Conservation (phyloP, 1,284 basidiomycete species). For the Ustilago sp. region DNA sequence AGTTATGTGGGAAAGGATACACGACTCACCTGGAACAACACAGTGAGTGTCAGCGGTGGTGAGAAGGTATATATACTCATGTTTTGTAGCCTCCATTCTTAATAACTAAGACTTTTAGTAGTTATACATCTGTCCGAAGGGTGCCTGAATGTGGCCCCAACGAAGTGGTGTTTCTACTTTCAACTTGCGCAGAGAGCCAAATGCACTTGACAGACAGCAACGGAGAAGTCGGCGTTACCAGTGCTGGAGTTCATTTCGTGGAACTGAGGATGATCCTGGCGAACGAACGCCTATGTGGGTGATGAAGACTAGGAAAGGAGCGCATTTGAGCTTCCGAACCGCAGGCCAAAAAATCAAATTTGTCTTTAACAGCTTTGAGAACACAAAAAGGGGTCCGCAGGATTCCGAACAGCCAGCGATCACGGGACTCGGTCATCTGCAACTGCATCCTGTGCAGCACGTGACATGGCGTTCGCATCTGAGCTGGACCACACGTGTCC, state of each 20-base stretch:
- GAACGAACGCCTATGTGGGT: neutral
- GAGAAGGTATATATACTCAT: too few relatives aligned
- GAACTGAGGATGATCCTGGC: neutral
- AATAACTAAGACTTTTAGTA: too few relatives aligned
- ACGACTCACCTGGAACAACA: too few relatives aligned
- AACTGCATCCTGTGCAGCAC: conserved; percentile 1
- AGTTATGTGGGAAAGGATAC: too few relatives aligned
- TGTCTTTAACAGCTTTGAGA: neutral
- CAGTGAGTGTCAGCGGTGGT: too few relatives aligned
- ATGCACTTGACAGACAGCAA: neutral
- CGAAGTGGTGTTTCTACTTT: too few relatives aligned
- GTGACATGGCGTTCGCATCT: too few relatives aligned
- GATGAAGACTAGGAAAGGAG: neutral
- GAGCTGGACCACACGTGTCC: neutral
- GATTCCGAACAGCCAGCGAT: neutral
- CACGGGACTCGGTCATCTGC: conserved; percentile 10
- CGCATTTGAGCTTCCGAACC: neutral
- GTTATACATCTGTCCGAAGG: too few relatives aligned
- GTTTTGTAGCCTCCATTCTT: too few relatives aligned
- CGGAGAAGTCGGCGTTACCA: neutral
- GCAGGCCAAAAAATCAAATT: neutral
- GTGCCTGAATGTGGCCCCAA: too few relatives aligned
- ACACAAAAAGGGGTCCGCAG: conserved; percentile 8
- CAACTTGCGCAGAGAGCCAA: neutral
- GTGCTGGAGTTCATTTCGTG: neutral